These are phyloP conservation scores for Gentiana dahurica DNA, from an alignment of 257 asterid species.

Conservation along the genomic window DNA sequence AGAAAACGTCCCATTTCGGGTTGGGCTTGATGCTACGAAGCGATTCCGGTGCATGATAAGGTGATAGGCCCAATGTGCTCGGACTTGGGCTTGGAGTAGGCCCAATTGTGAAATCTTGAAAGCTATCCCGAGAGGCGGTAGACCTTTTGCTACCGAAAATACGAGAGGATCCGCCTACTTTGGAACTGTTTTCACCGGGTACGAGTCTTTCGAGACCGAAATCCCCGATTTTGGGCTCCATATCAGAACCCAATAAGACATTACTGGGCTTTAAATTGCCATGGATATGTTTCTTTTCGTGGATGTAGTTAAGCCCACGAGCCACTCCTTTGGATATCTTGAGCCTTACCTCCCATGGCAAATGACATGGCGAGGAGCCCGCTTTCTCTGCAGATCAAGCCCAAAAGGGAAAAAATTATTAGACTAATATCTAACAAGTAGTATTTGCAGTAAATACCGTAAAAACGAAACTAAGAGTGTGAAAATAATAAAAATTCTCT, in stretches of 20 bases:
- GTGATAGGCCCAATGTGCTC: constrained; percentile 55
- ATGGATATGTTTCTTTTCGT: constrained; percentile 83
- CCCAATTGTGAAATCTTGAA: constrained; percentile 48
- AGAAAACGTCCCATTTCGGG: constrained; percentile 82
- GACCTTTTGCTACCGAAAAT: constrained; percentile 87
- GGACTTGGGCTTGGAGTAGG: constrained; percentile 89
- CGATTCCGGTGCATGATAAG: constrained; percentile 85
- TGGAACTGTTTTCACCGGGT: constrained; percentile 49
- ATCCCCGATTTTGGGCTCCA: constrained; percentile 94
- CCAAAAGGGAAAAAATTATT: neutral
- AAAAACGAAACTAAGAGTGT: too few relatives aligned
- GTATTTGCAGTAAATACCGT: too few relatives aligned
- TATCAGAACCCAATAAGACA: constrained; percentile 52
- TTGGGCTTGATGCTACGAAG: constrained; percentile 82
- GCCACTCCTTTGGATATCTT: constrained; percentile 90
- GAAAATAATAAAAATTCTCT: too few relatives aligned
- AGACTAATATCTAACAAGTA: neutral
- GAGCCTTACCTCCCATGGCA: constrained; percentile 81
- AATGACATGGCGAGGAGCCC: constrained; percentile 70
- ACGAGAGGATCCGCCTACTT: constrained; percentile 60
- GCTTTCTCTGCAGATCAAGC: constrained; percentile 44
- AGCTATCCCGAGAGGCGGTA: constrained; percentile 72
- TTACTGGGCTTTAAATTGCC: constrained; percentile 87
- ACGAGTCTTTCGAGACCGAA: constrained; percentile 87
- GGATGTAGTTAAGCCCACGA: constrained; percentile 73